Evolutionary conservation across 306 rosid genomes (phyloP), one percentile per base, ranked within the genome.

Genomic region (Vigna unguiculata): DNA sequence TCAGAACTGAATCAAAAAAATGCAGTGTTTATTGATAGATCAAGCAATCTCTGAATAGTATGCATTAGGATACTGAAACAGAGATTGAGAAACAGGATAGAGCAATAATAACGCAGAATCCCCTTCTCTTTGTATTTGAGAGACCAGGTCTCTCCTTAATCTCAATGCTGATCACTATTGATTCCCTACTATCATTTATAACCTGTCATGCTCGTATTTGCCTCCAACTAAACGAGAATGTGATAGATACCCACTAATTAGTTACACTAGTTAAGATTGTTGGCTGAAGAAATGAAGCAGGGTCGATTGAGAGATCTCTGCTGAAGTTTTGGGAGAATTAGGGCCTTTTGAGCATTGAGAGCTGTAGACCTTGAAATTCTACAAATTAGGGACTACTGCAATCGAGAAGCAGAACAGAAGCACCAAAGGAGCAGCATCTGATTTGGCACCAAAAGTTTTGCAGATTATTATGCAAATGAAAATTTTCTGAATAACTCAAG

Each of bases 111-210:
- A 34, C 34, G 45, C 46, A 32, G 68, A 28, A 7, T 32, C 68
- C 9, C 68, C 68, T 60, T 25, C 65, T 28, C 13, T 19, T 2
- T 15, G 46, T 32, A 30, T 60, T 60, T 4, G 45, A 60, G 67
- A 60, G 45, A 60, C 67, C 45, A 13, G 67, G 43, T 12, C 41
- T 60, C 67, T 59, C 43, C 20, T 9, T 28, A 25, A 30, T 59
- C 22, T 30, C 45, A 60, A 60, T 5, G 67, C 22, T 32, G 67
- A 60, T 32, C 67, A 30, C 45, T 32, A 15, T 60, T 60, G 45
- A 32, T 60, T 60, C 67, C 21, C 22, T 28, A 22, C 24, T 62
- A 62, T 62, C 34, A 62, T 34, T 62, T 62, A 62, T 34, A 7
- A 20, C 36, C 17, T 57, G 36, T 24, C 36, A 57, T 57, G 46